Conservation (phyloP, 148 eudicot species). For the Suaeda aralocaspica region DNA sequence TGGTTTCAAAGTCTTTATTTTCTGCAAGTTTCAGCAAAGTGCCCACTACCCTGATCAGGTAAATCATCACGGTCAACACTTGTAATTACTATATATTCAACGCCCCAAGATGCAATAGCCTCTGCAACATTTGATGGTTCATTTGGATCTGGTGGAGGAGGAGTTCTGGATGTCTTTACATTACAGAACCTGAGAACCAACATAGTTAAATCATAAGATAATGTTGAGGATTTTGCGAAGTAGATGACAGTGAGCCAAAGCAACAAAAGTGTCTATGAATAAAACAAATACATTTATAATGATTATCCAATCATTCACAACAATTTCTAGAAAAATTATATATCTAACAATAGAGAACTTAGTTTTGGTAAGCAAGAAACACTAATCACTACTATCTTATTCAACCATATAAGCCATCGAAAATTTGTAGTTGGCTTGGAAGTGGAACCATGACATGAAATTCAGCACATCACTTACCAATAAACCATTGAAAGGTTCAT, state of each 20-base stretch:
- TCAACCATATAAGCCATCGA: no score
- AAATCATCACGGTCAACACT: constrained; percentile 98
- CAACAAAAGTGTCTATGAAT: no score
- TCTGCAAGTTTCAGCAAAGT: constrained; percentile 95
- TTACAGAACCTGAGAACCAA: constrained; percentile 74
- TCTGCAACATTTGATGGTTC: constrained; percentile 92
- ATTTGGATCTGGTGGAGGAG: constrained; percentile 96
- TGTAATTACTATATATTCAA: constrained; percentile 94
- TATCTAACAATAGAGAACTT: no score
- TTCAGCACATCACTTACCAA: no score
- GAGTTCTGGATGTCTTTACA: constrained; percentile 94
- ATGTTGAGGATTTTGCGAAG: neutral
- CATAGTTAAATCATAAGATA: neutral
- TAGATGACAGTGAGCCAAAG: neutral
- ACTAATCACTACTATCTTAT: no score
- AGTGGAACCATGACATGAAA: no score
- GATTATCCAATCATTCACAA: no score
- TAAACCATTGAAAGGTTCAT: no score
- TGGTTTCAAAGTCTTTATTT: constrained; percentile 73
- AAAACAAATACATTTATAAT: no score
- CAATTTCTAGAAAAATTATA: no score
- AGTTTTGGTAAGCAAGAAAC: no score
- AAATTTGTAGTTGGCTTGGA: no score
- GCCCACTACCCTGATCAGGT: constrained; percentile 95
- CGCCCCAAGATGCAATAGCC: constrained; percentile 99